Conservation (phyloP, 2,329 filamentous ascomycete species). For the Colletotrichum horii region DNA sequence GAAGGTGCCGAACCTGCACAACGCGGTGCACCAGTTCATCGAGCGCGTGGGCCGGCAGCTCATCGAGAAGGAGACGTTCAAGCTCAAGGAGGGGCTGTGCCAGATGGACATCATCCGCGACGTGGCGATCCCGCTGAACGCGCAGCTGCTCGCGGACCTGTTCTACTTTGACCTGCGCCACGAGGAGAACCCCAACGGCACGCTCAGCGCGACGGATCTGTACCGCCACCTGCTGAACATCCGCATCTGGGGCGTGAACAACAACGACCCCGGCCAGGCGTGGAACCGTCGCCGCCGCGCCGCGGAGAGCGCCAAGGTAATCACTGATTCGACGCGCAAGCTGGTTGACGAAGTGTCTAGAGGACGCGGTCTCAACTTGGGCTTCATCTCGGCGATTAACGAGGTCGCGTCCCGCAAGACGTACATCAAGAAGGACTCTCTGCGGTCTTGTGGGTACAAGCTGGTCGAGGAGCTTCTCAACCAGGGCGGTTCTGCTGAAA, state of each 20-base stretch:
- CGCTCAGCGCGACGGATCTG: constrained; percentile 42
- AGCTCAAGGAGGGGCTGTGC: constrained; percentile 37
- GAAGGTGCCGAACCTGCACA: constrained; percentile 37
- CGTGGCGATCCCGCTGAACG: constrained; percentile 63
- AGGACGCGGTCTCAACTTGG: constrained; percentile 35
- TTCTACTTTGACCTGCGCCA: constrained; percentile 65
- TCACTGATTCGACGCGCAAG: constrained; percentile 43
- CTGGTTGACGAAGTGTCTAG: constrained; percentile 41
- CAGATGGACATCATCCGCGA: constrained; percentile 53
- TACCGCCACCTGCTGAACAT: constrained; percentile 48
- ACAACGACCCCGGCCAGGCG: constrained; percentile 50
- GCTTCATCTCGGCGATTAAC: constrained; percentile 32
- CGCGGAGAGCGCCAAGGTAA: constrained; percentile 38
- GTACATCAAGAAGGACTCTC: constrained; percentile 33
- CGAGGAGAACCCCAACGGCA: constrained; percentile 55
- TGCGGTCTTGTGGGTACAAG: constrained; percentile 43
- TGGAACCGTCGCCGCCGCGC: constrained; percentile 50
- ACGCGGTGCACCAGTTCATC: constrained; percentile 36
- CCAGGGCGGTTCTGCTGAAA: constrained; percentile 35
- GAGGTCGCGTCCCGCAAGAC: constrained; percentile 32
- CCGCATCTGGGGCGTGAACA: constrained; percentile 51
- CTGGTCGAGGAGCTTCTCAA: constrained; percentile 41
- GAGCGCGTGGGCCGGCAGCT: constrained; percentile 39
- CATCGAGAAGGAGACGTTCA: constrained; percentile 43
- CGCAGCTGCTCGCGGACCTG: constrained; percentile 58